Evolutionary conservation across 1,284 basidiomycete genomes (phyloP), one percentile per base, ranked within the genome.

Genomic region (Heterobasidion annosum): DNA sequence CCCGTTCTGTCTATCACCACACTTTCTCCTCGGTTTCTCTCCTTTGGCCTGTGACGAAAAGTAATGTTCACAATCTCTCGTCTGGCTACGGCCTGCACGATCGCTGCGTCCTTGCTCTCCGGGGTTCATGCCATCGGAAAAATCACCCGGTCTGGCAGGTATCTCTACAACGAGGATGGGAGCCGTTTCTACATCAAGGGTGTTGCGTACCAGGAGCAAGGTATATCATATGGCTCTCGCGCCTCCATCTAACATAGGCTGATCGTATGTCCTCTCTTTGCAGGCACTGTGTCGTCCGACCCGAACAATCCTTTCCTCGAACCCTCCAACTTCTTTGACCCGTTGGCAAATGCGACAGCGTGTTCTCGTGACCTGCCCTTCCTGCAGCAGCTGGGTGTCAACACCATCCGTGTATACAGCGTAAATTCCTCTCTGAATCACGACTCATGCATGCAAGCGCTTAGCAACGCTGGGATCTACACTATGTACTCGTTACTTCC

Each of bases 101-200:
- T 64, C 19, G 63, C 61, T 32, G 63, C 66, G 40, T 54, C 61
- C 32, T 57, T 74, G 55, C 63, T 72, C 13, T 62, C 70, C 32
- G 67, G 70, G 43, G 82, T 76, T 8, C 63, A 70, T 15, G 85
- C 85, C 58, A 74, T 90, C 51, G 71, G 75, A 52, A 74, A 77
- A 57, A 73, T 91, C 61, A 72, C 80, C 54, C 79, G 88, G 34
- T 63, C 70, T 32, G 90, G 89, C 42, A 82, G 85, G 65, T 95
- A 93, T 67, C 82, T 96, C 35, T 95, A 91, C 71, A 75, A 73
- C 34, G 77, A 77, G 8, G 77, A 82, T 51, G 90, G 89, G 1
- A 80, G 68, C 48, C 75, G 93, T 50, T 96, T 95, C 73, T 94
- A 85, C 69, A 89, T 96, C 73, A 94, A 93, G 73, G 93, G 93